Evolutionary conservation across 2,329 filamentous ascomycete species (phyloP).

Genomic region (Sphaerulina vaccinii): DNA sequence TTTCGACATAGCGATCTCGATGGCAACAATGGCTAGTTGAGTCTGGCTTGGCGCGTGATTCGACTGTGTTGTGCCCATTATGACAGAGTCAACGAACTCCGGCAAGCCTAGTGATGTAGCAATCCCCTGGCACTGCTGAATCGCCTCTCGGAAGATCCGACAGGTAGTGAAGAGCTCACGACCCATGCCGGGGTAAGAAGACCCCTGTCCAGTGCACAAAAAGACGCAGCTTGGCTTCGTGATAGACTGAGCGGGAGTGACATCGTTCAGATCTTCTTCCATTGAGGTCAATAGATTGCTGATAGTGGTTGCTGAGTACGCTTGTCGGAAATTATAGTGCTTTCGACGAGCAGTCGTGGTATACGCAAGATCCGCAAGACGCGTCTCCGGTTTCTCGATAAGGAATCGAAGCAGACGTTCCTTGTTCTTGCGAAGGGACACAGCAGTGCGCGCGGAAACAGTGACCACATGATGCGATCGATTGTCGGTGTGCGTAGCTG

Average conservation of each 20-base stretch:
- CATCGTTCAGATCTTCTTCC: neutral
- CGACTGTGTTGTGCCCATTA: neutral
- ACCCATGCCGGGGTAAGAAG: constrained; percentile 32
- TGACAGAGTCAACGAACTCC: neutral
- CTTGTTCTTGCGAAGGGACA: neutral
- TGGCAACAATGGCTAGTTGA: constrained; percentile 5
- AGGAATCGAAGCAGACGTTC: neutral
- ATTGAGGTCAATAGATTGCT: neutral
- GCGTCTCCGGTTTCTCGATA: neutral
- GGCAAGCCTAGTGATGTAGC: neutral
- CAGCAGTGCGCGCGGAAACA: neutral
- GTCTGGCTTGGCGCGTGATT: neutral
- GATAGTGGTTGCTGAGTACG: neutral
- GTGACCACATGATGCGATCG: neutral
- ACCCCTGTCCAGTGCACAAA: constrained; percentile 42
- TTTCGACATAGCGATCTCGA: constrained; percentile 16
- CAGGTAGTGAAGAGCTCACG: neutral
- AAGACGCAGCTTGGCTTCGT: constrained; percentile 33
- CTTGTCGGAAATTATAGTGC: neutral
- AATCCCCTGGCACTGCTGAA: neutral
- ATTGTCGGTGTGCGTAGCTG: neutral
- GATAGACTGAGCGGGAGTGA: no score
- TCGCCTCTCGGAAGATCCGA: neutral
- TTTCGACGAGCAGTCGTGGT: neutral
- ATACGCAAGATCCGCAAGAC: neutral